Conservation (phyloP, 495 filamentous ascomycete genomes). For the Rusavskia elegans region DNA sequence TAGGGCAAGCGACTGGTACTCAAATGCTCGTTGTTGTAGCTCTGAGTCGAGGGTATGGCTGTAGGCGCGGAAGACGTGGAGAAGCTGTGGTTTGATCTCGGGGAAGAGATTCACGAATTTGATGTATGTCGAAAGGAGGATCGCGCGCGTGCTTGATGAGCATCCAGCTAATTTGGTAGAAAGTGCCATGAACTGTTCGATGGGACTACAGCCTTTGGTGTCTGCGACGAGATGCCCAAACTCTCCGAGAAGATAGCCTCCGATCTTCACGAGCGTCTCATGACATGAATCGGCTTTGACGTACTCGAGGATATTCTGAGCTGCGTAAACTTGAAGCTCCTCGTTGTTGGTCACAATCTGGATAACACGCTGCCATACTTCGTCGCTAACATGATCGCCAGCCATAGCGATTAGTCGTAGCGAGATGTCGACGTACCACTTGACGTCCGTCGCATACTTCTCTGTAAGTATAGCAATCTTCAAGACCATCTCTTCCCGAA, state of each 20-base stretch:
- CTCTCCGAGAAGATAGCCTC: slow-evolving; percentile 87
- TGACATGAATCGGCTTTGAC: slow-evolving; percentile 85
- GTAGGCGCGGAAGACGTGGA: slow-evolving; percentile 80
- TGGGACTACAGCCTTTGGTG: slow-evolving; percentile 78
- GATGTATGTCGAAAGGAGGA: slow-evolving; percentile 86
- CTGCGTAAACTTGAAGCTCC: slow-evolving; percentile 90
- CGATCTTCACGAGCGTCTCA: slow-evolving; percentile 94
- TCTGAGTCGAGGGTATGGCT: slow-evolving; percentile 93
- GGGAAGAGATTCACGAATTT: slow-evolving; percentile 98
- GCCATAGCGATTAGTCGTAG: slow-evolving; percentile 89
- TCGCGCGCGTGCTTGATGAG: slow-evolving; percentile 77
- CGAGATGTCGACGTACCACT: slow-evolving; percentile 99
- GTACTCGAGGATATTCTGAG: slow-evolving; percentile 78
- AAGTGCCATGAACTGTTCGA: slow-evolving; percentile 91
- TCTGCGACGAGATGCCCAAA: slow-evolving; percentile 98
- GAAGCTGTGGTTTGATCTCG: slow-evolving; percentile 90
- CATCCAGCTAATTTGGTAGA: slow-evolving; percentile 80
- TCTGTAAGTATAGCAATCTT: slow-evolving; percentile 98
- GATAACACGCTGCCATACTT: slow-evolving; percentile 98
- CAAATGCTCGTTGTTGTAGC: slow-evolving; percentile 89
- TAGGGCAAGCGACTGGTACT: slow-evolving; percentile 79
- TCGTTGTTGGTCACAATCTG: slow-evolving; percentile 99
- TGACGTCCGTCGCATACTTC: slow-evolving; percentile 94
- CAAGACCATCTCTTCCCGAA: slow-evolving; percentile 96
- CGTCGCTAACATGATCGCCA: slow-evolving; percentile 96